phyloP scores from a whole-genome alignment of 164 flowering plant species.

The Berberis thunbergii region DNA sequence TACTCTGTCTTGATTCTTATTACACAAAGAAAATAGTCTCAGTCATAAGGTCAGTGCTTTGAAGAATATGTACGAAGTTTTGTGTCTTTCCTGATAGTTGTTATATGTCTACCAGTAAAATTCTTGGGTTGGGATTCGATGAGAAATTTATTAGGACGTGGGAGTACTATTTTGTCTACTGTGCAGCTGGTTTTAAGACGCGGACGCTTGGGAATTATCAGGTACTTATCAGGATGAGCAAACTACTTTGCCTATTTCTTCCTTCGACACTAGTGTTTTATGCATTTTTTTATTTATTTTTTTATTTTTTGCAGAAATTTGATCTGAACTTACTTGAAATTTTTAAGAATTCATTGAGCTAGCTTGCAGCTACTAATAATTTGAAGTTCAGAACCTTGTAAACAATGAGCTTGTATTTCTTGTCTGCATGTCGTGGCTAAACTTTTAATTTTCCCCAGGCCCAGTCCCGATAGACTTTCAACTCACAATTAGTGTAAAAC shows the following conservation, averaged over 20 bases:
- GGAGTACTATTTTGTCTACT: constrained; percentile 88
- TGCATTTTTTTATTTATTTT: too few species aligned
- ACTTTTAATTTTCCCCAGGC: neutral
- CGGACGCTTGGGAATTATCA: constrained; percentile 77
- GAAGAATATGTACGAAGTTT: too few species aligned
- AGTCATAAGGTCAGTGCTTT: too few species aligned
- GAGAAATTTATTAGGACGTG: constrained; percentile 87
- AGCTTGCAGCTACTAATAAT: neutral
- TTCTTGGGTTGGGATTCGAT: constrained; percentile 57
- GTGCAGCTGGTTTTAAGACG: constrained; percentile 83
- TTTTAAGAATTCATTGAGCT: neutral
- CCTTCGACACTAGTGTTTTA: neutral
- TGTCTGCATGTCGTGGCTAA: too few species aligned
- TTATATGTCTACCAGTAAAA: constrained; percentile 35
- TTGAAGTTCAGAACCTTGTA: neutral
- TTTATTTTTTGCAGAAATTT: neutral
- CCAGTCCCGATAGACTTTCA: too few species aligned
- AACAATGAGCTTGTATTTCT: too few species aligned
- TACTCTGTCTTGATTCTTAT: too few species aligned
- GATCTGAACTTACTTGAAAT: neutral
- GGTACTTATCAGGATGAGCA: constrained; percentile 26
- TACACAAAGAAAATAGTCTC: too few species aligned
- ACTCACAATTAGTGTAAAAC: neutral
- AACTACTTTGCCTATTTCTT: neutral
- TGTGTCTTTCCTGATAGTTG: too few species aligned